Evolutionary conservation across 2,329 filamentous ascomycete genomes (phyloP), one percentile per base, ranked within the genome.

Genomic region (Hymenoscyphus fraxineus): DNA sequence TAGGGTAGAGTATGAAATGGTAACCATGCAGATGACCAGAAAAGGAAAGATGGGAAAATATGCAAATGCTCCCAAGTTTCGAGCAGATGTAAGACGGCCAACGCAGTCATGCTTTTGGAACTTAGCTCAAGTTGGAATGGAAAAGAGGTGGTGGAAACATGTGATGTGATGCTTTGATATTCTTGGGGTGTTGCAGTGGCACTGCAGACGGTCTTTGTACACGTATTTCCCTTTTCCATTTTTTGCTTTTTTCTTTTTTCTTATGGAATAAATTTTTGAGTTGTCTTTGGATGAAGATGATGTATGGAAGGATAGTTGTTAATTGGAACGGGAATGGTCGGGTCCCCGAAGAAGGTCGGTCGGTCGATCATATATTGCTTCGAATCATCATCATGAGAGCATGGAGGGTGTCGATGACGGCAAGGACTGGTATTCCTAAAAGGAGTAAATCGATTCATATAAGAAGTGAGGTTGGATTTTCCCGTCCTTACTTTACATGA

Each of bases 131-230:
- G 27, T 27, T 27, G 27, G 27, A 27, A 27, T 27, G 27, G n/a
- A n/a, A 54, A 54, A 22, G 19, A 51, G 51, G 13, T 47, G 35
- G 41, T 61, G 40, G 47, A 56, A 40, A 55, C 13, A 55, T 61
- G 35, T 56, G 35, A 55, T 61, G 35, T 56, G 35, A 61, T 61
- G 60, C 47, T 55, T 61, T 47, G 60, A 47, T 32, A 32, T 13
- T 55, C 35, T 27, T 27, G 15, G 27, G 47, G 12, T 61, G 60
- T 56, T 61, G 54, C 55, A 57, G 60, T 61, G 35, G 35, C 40
- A 61, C 60, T 40, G 47, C 60, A 61, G 47, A 27, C 60, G 57
- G 47, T 27, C 2, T 56, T 38, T 55, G 47, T 57, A 55, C 16
- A 40, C 55, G 32, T 27, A 57, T 55, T 31, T 61, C 35, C 32